Conservation (phyloP, 257 asterid species). For the Gentiana straminea region DNA sequence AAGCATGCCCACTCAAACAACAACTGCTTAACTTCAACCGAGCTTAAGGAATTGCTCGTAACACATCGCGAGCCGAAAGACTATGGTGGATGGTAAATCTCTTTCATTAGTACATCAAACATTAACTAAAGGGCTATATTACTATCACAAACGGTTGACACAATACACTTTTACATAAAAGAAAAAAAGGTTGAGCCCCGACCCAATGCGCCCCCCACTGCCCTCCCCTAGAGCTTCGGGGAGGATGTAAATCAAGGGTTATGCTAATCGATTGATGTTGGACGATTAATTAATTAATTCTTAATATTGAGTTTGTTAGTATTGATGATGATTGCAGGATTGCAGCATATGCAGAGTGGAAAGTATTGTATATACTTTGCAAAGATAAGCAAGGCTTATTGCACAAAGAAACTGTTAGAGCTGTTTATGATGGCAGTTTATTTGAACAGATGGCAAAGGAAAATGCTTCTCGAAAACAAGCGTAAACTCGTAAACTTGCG, state of each 20-base stretch:
- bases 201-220: no score
- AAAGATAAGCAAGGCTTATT: slow-evolving; percentile 3
- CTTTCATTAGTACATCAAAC: not conserved
- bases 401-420: slow-evolving; percentile 1
- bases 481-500: no score
- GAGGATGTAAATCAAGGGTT: no score
- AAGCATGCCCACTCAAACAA: slow-evolving; percentile 40
- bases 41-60: slow-evolving; percentile 39
- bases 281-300: no score
- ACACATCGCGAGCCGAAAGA: slow-evolving; percentile 68
- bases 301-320: not conserved
- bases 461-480: not conserved
- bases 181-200: no score
- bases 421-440: slow-evolving; percentile 6
- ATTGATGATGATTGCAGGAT: slow-evolving; percentile 4
- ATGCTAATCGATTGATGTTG: no score
- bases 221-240: no score
- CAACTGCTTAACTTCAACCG: slow-evolving; percentile 45
- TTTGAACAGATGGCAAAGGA: slow-evolving; percentile 5
- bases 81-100: slow-evolving; percentile 53
- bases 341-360: slow-evolving; percentile 2
- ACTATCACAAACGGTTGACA: not conserved
- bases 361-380: slow-evolving; percentile 1
- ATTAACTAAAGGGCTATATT: not conserved
- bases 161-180: not conserved